phyloP scores from a whole-genome alignment of 306 rosid genomes.

The Pueraria montana region DNA sequence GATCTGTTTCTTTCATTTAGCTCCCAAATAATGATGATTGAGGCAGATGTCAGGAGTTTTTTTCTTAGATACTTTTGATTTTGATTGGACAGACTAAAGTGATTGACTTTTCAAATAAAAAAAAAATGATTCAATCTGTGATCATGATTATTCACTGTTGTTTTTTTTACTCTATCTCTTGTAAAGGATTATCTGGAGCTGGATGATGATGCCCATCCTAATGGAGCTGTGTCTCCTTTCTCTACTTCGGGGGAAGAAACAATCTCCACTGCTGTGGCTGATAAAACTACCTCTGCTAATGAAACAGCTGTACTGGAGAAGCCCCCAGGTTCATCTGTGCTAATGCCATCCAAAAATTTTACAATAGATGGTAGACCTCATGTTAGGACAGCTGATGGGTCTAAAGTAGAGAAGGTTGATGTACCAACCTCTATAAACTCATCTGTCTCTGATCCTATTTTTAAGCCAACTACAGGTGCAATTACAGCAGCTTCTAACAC shows the following conservation, averaged over 20 bases:
- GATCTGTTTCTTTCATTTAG: constrained; percentile 19
- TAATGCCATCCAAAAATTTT: constrained; percentile 40
- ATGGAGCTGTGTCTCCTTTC: constrained; percentile 56
- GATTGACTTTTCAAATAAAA: not conserved
- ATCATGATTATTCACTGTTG: constrained; percentile 22
- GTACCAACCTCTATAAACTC: constrained; percentile 40
- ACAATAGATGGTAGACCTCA: constrained; percentile 43
- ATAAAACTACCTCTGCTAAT: constrained; percentile 47
- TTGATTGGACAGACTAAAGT: constrained; percentile 12
- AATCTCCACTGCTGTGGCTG: constrained; percentile 43
- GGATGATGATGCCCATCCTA: constrained; percentile 73
- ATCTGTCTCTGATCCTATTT: constrained; percentile 44
- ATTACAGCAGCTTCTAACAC: constrained; percentile 39
- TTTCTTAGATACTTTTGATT: constrained; percentile 21
- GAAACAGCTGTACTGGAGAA: constrained; percentile 50
- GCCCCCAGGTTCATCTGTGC: constrained; percentile 49
- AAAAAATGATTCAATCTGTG: constrained; percentile 3
- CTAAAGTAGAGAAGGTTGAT: constrained; percentile 52
- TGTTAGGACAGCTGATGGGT: constrained; percentile 43
- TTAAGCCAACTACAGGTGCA: constrained; percentile 41
- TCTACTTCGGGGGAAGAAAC: constrained; percentile 51
- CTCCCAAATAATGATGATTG: constrained; percentile 19
- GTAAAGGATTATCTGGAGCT: constrained; percentile 78
- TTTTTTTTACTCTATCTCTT: constrained; percentile 4
- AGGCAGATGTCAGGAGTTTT: not conserved